Conservation (phyloP, 805 yeast genomes). For the Dipodascus geniculatus region DNA sequence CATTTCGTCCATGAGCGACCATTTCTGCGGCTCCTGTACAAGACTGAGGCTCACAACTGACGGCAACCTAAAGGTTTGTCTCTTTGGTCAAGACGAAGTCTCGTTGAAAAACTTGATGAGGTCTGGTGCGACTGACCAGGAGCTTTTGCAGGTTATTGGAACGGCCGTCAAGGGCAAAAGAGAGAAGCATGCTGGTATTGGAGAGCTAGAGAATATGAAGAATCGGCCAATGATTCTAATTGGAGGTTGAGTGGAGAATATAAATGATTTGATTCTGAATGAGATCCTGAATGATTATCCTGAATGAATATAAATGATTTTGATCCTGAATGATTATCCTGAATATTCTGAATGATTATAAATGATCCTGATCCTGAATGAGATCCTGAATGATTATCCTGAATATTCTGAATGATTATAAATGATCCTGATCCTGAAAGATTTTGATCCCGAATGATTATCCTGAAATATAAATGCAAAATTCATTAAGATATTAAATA, state of each 20-base stretch:
- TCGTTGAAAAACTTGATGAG: constrained; percentile 36
- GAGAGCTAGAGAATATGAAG: constrained; percentile 33
- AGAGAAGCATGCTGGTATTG: constrained; percentile 42
- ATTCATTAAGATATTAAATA: not conserved
- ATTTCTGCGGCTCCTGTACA: constrained; percentile 43
- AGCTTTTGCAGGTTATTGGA: constrained; percentile 31
- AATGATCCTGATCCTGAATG: too few relatives aligned
- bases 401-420: too few relatives aligned
- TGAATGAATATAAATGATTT: too few relatives aligned
- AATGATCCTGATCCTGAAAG: too few relatives aligned
- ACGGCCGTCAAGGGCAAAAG: constrained; percentile 36
- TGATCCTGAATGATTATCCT: too few relatives aligned
- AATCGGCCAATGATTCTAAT: constrained; percentile 47
- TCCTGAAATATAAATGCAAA: not conserved
- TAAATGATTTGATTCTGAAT: not conserved
- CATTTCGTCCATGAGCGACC: constrained; percentile 44
- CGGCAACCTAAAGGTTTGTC: constrained; percentile 43
- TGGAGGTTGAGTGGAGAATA: constrained; percentile 32
- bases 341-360: too few relatives aligned
- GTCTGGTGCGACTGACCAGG: constrained; percentile 25
- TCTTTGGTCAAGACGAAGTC: constrained; percentile 42
- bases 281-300: not conserved
- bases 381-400: too few relatives aligned
- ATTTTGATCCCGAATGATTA: too few relatives aligned
- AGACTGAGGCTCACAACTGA: constrained; percentile 40